Evolutionary conservation across 2,329 filamentous ascomycete genomes (phyloP).

Genomic region (Cylindrodendrum hubeiense): DNA sequence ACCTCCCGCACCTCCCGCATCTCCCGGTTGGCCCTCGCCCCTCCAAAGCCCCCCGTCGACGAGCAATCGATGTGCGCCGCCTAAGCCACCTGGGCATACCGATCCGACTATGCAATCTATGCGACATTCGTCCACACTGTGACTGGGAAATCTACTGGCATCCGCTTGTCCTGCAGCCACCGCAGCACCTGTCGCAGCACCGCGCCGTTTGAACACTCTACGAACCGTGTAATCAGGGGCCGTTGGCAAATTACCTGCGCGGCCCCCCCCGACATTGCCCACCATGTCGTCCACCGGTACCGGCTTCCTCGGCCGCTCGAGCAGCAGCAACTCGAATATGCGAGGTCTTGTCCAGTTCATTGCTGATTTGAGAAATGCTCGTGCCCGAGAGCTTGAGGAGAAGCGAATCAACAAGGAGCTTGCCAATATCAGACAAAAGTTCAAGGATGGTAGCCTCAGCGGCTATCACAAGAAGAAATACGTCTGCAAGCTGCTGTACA

Average conservation of each 20-base stretch:
- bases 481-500: slow-evolving; percentile 99
- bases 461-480: slow-evolving; percentile 99
- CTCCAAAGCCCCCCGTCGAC: slow-evolving; percentile 42
- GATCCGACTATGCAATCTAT: slow-evolving; percentile 49
- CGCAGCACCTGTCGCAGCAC: slow-evolving; percentile 22
- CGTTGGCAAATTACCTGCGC: slow-evolving; percentile 35
- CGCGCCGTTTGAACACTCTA: slow-evolving; percentile 24
- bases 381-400: slow-evolving; percentile 95
- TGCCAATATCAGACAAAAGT: slow-evolving; percentile 98
- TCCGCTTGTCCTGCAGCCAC: slow-evolving; percentile 23
- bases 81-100: slow-evolving; percentile 41
- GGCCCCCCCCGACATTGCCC: slow-evolving; percentile 32
- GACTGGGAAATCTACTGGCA: slow-evolving; percentile 36
- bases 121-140: slow-evolving; percentile 42
- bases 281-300: slow-evolving; percentile 68
- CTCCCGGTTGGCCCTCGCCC: slow-evolving; percentile 40
- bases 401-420: slow-evolving; percentile 99
- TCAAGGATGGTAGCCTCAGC: slow-evolving; percentile 93
- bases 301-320: slow-evolving; percentile 76
- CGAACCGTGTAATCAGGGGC: slow-evolving; percentile 41
- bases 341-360: slow-evolving; percentile 97
- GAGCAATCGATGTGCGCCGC: slow-evolving; percentile 45
- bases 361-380: slow-evolving; percentile 92
- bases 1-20: slow-evolving; percentile 40
- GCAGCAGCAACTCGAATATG: slow-evolving; percentile 75